Evolutionary conservation across 805 yeast species (phyloP).

Genomic region (Wickerhamiella vanderwaltii): DNA sequence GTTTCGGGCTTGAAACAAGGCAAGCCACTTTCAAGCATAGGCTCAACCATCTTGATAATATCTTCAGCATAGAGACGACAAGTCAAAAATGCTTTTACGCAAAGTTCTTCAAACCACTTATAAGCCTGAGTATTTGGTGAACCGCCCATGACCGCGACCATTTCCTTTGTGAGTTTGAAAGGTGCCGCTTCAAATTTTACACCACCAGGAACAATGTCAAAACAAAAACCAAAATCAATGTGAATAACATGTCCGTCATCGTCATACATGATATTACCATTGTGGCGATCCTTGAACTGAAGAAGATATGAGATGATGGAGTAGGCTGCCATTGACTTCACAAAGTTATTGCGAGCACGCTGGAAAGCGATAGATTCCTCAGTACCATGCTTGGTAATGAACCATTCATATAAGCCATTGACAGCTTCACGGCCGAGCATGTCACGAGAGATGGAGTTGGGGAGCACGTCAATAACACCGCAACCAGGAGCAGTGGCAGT

Average conservation of each 20-base stretch:
- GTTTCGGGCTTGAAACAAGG: constrained; percentile 91
- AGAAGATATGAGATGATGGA: constrained; percentile 80
- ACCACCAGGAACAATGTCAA: constrained; percentile 98
- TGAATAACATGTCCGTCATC: constrained; percentile 91
- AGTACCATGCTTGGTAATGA: constrained; percentile 86
- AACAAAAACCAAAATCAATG: constrained; percentile 96
- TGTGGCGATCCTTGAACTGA: constrained; percentile 75
- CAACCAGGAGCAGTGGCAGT: constrained; percentile 99
- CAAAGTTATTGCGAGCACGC: constrained; percentile 80
- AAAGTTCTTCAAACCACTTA: constrained; percentile 86
- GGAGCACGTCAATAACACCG: constrained; percentile 96
- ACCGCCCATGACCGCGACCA: constrained; percentile 97
- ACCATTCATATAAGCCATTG: constrained; percentile 88
- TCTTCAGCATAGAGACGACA: constrained; percentile 80
- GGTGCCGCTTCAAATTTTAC: constrained; percentile 98
- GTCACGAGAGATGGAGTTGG: constrained; percentile 89
- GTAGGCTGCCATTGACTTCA: constrained; percentile 86
- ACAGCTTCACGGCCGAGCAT: constrained; percentile 99
- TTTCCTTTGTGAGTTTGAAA: constrained; percentile 88
- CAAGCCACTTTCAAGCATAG: constrained; percentile 90
- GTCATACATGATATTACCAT: constrained; percentile 91
- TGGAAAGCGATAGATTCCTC: constrained; percentile 84
- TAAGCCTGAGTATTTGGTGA: constrained; percentile 71
- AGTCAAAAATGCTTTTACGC: constrained; percentile 83
- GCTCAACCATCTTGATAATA: constrained; percentile 71